Evolutionary conservation across 2,329 filamentous ascomycete genomes (phyloP).

Genomic region (Colletotrichum echinochloae): DNA sequence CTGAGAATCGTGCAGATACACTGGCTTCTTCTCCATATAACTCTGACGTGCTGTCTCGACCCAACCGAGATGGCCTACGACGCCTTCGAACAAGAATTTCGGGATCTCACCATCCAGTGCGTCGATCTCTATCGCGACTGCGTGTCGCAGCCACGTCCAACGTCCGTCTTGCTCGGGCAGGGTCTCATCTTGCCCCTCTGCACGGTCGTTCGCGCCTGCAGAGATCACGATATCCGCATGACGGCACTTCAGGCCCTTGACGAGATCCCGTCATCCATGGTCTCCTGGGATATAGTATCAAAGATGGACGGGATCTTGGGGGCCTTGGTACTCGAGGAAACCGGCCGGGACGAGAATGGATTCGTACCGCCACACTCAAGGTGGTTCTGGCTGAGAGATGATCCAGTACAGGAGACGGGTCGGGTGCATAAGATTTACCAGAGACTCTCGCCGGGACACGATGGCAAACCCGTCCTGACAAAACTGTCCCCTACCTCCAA

Average conservation of each 20-base stretch:
- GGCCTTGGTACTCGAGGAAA: conserved; percentile 39
- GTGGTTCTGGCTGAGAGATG: conserved; percentile 36
- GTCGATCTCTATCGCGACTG: conserved; percentile 33
- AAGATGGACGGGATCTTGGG: conserved; percentile 33
- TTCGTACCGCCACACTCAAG: conserved; percentile 27
- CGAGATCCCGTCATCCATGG: conserved; percentile 34
- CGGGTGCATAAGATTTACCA: conserved; percentile 13
- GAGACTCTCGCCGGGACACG: not conserved
- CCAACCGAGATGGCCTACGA: conserved; percentile 39
- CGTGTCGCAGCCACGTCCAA: conserved; percentile 1
- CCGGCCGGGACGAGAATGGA: conserved; percentile 28
- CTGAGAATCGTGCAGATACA: conserved; percentile 35
- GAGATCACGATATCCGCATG: conserved; percentile 37
- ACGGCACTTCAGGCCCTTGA: conserved; percentile 34
- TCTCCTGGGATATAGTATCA: conserved; percentile 33
- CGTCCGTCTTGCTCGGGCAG: conserved; percentile 25
- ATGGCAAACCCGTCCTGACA: conserved; percentile 7
- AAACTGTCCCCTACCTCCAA: conserved; percentile 8
- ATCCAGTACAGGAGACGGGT: conserved; percentile 1
- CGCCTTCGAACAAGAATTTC: conserved; percentile 37
- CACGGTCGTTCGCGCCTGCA: conserved; percentile 36
- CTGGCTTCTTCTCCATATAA: conserved; percentile 26
- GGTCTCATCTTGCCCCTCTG: conserved; percentile 34
- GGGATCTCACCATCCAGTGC: conserved; percentile 21
- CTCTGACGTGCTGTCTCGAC: conserved; percentile 34